Evolutionary conservation across 345 rosid genomes (phyloP).

Genomic region (Trapa incisa): DNA sequence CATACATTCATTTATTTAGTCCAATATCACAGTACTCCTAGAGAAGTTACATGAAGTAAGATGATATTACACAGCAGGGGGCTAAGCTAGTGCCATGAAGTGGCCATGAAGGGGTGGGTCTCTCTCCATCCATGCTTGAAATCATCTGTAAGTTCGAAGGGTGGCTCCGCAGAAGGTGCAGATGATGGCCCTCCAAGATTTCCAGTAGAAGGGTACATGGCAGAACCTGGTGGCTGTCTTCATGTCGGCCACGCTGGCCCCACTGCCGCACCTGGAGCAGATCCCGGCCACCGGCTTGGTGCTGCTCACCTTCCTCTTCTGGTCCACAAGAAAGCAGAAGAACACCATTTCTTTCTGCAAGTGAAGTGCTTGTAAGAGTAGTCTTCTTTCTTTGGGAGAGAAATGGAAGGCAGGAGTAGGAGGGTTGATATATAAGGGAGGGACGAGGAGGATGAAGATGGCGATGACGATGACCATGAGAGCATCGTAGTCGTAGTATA

Average conservation of each 20-base stretch:
- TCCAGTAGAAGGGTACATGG: constrained; percentile 71
- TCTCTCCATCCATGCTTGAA: too few species aligned
- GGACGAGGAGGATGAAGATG: too few species aligned
- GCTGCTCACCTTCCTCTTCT: constrained; percentile 53
- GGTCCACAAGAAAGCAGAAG: constrained; percentile 82
- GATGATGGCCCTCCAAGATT: constrained; percentile 72
- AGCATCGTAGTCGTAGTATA: too few species aligned
- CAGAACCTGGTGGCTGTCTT: constrained; percentile 72
- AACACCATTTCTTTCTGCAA: constrained; percentile 32
- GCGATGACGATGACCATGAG: too few species aligned
- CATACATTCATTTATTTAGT: too few species aligned
- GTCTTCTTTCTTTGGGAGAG: neutral
- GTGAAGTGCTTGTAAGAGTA: neutral
- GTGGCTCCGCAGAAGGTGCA: constrained; percentile 81
- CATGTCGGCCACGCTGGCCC: constrained; percentile 96
- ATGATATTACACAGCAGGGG: too few species aligned
- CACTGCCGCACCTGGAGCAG: constrained; percentile 88
- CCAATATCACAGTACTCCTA: too few species aligned
- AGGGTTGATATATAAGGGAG: too few species aligned
- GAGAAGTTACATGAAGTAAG: too few species aligned
- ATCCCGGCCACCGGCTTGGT: constrained; percentile 87
- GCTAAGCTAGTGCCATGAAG: too few species aligned
- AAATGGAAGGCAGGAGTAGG: neutral
- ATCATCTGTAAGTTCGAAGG: constrained; percentile 60
- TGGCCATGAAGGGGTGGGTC: neutral